Percentiles rank a stretch among this genome's conserved stretches.
Evolutionary conservation across 2,329 filamentous ascomycete genomes (phyloP).

Genomic region (Byssothecium circinans): DNA sequence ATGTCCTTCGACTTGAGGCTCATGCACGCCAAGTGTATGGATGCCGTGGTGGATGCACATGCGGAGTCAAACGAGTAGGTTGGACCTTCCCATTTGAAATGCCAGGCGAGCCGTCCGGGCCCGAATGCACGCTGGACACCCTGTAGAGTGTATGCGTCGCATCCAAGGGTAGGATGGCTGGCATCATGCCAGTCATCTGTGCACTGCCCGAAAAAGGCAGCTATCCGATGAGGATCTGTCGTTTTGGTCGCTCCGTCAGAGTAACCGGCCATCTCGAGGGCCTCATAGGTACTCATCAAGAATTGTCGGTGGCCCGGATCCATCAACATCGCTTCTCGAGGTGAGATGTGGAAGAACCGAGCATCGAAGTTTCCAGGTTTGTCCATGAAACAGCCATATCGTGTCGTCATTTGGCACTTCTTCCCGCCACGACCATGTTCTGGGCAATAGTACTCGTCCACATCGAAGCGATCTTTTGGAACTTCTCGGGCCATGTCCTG

Average conservation of each 20-base stretch:
- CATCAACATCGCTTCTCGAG: conserved; percentile 18
- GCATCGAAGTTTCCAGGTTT: conserved; percentile 19
- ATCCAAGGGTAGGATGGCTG: conserved; percentile 3
- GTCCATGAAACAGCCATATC: conserved; percentile 12
- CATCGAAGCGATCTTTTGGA: conserved; percentile 22
- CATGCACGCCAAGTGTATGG: conserved; percentile 21
- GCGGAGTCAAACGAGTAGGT: conserved; percentile 18
- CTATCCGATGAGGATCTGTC: conserved; percentile 23
- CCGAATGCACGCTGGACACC: conserved; percentile 55
- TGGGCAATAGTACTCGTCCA: neutral
- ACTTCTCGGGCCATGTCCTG: conserved; percentile 34
- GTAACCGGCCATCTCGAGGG: conserved; percentile 22
- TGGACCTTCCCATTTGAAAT: conserved; percentile 23
- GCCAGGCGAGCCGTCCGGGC: conserved; percentile 49
- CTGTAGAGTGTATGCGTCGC: conserved; percentile 50
- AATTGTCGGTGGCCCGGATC: conserved; percentile 19
- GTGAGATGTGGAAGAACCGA: conserved; percentile 24
- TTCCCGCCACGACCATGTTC: conserved; percentile 4
- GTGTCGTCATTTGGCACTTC: neutral
- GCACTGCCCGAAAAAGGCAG: conserved; percentile 29
- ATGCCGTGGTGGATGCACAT: conserved; percentile 15
- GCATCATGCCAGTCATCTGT: conserved; percentile 28
- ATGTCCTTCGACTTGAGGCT: conserved; percentile 32
- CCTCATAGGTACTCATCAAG: conserved; percentile 22
- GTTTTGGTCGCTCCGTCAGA: conserved; percentile 12